Conservation (phyloP, 805 yeast genomes). For the Priceomyces haplophilus region DNA sequence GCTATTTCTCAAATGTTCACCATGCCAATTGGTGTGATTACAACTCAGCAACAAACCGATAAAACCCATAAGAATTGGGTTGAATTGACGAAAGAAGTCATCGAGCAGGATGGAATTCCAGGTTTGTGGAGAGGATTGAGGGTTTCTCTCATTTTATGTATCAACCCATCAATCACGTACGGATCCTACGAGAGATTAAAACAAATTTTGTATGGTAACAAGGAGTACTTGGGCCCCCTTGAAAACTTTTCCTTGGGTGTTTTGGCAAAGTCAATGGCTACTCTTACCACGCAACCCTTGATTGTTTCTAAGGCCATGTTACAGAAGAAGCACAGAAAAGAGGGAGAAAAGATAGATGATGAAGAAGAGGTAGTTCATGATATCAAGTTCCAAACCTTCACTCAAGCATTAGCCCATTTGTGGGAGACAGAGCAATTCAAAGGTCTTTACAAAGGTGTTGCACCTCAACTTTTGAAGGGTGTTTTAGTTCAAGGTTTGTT, state of each 20-base stretch:
- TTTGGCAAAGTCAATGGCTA: slow-evolving; percentile 76
- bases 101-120: slow-evolving; percentile 58
- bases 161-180: slow-evolving; percentile 84
- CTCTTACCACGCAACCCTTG: slow-evolving; percentile 77
- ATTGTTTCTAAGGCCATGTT: slow-evolving; percentile 81
- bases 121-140: slow-evolving; percentile 85
- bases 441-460: slow-evolving; percentile 75
- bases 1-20: slow-evolving; percentile 78
- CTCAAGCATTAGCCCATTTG: slow-evolving; percentile 59
- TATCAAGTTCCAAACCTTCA: slow-evolving; percentile 52
- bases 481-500: slow-evolving; percentile 80
- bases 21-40: slow-evolving; percentile 74
- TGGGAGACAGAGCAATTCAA: slow-evolving; percentile 59
- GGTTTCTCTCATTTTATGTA: slow-evolving; percentile 72
- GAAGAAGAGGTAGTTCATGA: slow-evolving; percentile 34
- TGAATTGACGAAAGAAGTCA: slow-evolving; percentile 45
- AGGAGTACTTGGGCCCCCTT: slow-evolving; percentile 49
- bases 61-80: slow-evolving; percentile 31
- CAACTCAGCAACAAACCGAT: slow-evolving; percentile 59
- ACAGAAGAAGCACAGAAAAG: slow-evolving; percentile 44
- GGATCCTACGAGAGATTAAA: slow-evolving; percentile 73
- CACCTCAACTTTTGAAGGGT: slow-evolving; percentile 79
- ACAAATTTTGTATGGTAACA: slow-evolving; percentile 42
- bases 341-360: slow-evolving; percentile 21
- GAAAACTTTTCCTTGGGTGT: slow-evolving; percentile 75